These are phyloP conservation scores for Debaryomyces nepalensis DNA, from an alignment of 1,139 yeast genomes.

Conservation along the genomic window DNA sequence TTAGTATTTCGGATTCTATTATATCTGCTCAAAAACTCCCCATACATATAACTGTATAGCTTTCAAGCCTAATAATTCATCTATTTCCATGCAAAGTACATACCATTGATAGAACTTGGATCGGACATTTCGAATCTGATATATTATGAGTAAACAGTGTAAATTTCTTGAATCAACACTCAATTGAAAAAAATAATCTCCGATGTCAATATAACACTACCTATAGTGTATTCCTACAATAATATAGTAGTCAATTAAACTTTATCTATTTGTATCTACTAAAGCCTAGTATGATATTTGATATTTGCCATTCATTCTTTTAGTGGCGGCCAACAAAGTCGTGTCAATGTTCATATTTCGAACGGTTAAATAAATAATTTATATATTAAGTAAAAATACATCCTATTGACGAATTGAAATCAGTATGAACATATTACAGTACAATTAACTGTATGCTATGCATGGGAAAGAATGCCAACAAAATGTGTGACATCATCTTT, in stretches of 20 bases:
- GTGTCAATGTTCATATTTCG: constrained; percentile 7
- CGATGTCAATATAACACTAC: background rate
- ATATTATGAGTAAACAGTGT: constrained; percentile 1
- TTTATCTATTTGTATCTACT: constrained; percentile 1
- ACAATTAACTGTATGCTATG: too few relatives aligned
- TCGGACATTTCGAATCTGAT: constrained; percentile 41
- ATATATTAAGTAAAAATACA: constrained; percentile 7
- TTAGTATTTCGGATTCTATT: constrained; percentile 13
- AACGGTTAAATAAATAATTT: too few relatives aligned
- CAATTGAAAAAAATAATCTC: constrained; percentile 7
- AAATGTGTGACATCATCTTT: too few relatives aligned
- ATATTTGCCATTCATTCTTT: constrained; percentile 9
- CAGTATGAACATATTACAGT: background rate
- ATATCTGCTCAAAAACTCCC: too few relatives aligned
- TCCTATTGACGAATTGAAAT: constrained; percentile 8
- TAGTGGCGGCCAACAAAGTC: constrained; percentile 8
- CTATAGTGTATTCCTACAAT: background rate
- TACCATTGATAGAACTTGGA: constrained; percentile 53
- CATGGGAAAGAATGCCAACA: background rate
- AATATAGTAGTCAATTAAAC: constrained; percentile 4
- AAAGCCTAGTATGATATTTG: background rate
- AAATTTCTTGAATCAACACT: background rate
- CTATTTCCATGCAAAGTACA: constrained; percentile 15
- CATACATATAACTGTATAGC: too few relatives aligned
- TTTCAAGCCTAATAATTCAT: too few relatives aligned